phyloP scores from a whole-genome alignment of 1,284 basidiomycete genomes.

The Malassezia psittaci region DNA sequence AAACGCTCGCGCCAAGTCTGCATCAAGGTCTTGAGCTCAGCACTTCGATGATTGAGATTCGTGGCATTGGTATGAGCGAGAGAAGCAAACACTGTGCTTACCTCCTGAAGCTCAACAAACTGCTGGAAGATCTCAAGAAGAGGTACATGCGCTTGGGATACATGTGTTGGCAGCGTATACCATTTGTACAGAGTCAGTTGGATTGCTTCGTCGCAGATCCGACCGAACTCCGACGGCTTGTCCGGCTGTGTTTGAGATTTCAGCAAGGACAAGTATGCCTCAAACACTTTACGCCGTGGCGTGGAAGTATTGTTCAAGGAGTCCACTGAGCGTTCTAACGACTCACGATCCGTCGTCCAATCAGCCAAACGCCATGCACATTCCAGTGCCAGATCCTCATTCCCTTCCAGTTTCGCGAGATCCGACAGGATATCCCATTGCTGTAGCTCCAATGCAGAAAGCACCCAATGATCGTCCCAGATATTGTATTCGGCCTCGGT shows the following conservation, averaged over 20 bases:
- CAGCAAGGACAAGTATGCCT: constrained; percentile 78
- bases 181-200: constrained; percentile 93
- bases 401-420: constrained; percentile 79
- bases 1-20: constrained; percentile 84
- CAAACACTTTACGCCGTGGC: constrained; percentile 85
- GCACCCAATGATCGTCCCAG: constrained; percentile 99
- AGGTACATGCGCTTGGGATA: constrained; percentile 86
- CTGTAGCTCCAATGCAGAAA: constrained; percentile 89
- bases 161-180: constrained; percentile 72
- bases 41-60: constrained; percentile 88
- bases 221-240: constrained; percentile 39
- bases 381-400: constrained; percentile 84
- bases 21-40: constrained; percentile 67
- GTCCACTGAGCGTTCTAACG: constrained; percentile 73
- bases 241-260: constrained; percentile 50
- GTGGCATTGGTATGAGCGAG: constrained; percentile 73
- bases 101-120: constrained; percentile 94
- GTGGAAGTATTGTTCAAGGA: constrained; percentile 75
- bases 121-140: constrained; percentile 97
- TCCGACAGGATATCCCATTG: constrained; percentile 75
- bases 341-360: constrained; percentile 67
- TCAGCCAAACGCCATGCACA: constrained; percentile 91
- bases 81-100: constrained; percentile 67
- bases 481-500: constrained; percentile 91
- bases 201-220: constrained; percentile 87